Conservation (phyloP, 2,329 filamentous ascomycete species). For the Aurifilum marmelostoma region DNA sequence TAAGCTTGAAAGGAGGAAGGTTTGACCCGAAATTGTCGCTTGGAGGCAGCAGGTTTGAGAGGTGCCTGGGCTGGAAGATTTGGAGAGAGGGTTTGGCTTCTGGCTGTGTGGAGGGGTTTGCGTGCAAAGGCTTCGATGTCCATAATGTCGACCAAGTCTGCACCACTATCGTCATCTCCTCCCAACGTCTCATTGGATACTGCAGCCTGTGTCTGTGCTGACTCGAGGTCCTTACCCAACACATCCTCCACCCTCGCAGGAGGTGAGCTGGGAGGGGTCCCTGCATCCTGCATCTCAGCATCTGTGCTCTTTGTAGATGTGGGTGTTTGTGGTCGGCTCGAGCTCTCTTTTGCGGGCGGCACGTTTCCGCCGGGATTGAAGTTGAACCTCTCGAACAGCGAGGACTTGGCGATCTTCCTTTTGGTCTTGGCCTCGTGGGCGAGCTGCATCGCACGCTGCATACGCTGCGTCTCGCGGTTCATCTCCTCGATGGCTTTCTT, state of each 20-base stretch:
- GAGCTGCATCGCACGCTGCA: slow-evolving; percentile 88
- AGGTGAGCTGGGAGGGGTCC: slow-evolving; percentile 76
- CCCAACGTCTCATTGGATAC: slow-evolving; percentile 11
- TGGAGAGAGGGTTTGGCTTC: slow-evolving; percentile 55
- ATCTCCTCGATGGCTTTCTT: slow-evolving; percentile 96
- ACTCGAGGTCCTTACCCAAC: slow-evolving; percentile 22
- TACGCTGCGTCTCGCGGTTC: slow-evolving; percentile 89
- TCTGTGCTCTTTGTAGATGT: slow-evolving; percentile 51
- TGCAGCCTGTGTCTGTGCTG: slow-evolving; percentile 13
- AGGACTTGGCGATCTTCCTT: slow-evolving; percentile 85
- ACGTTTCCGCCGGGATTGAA: slow-evolving; percentile 55
- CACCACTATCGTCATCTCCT: slow-evolving; percentile 27
- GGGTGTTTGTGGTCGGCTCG: slow-evolving; percentile 57
- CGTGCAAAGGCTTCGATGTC: slow-evolving; percentile 29
- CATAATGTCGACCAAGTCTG: slow-evolving; percentile 40
- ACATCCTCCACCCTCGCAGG: slow-evolving; percentile 43
- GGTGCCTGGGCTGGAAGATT: slow-evolving; percentile 31
- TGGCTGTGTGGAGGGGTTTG: slow-evolving; percentile 56
- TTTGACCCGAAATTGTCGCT: slow-evolving; percentile 56
- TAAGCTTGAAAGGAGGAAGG: slow-evolving; percentile 48
- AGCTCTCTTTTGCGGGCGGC: slow-evolving; percentile 46
- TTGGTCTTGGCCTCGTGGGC: slow-evolving; percentile 87
- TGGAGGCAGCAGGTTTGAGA: slow-evolving; percentile 32
- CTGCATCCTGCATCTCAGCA: slow-evolving; percentile 52
- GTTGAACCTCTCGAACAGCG: slow-evolving; percentile 83